Conservation (phyloP, 2,329 filamentous ascomycete species). For the Botrytis medusae region DNA sequence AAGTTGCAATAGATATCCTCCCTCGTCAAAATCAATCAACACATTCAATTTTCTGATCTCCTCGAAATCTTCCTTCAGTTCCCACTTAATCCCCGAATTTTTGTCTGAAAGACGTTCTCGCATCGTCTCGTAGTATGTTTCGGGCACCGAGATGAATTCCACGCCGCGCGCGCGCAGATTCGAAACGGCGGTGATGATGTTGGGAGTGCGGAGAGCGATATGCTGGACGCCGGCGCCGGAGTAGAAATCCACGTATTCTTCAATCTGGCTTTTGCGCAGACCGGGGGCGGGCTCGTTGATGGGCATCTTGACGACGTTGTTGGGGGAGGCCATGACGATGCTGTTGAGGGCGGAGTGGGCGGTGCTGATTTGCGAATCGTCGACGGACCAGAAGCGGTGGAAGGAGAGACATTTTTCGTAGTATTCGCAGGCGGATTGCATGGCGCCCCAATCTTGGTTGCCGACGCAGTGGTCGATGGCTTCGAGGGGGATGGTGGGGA, state of each 20-base stretch:
- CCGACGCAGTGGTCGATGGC: slow-evolving; percentile 96
- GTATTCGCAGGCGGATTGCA: slow-evolving; percentile 64
- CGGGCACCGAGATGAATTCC: slow-evolving; percentile 87
- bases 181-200: slow-evolving; percentile 76
- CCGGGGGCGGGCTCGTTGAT: slow-evolving; percentile 94
- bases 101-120: slow-evolving; percentile 66
- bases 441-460: slow-evolving; percentile 94
- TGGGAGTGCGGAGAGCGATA: slow-evolving; percentile 77
- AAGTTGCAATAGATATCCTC: slow-evolving; percentile 75
- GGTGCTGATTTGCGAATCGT: slow-evolving; percentile 89
- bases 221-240: slow-evolving; percentile 88
- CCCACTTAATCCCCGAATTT: slow-evolving; percentile 46
- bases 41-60: slow-evolving; percentile 77
- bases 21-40: slow-evolving; percentile 92
- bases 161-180: slow-evolving; percentile 83
- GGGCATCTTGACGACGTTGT: slow-evolving; percentile 92
- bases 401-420: slow-evolving; percentile 90
- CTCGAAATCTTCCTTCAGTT: slow-evolving; percentile 77
- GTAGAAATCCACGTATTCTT: slow-evolving; percentile 91
- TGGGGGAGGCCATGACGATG: slow-evolving; percentile 85
- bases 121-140: slow-evolving; percentile 83
- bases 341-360: slow-evolving; percentile 87
- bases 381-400: slow-evolving; percentile 96
- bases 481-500: slow-evolving; percentile 66
- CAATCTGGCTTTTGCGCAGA: slow-evolving; percentile 90